These are phyloP conservation scores for Aspergillus transmontanensis DNA, from an alignment of 2,329 filamentous ascomycete species.

Conservation along the genomic window DNA sequence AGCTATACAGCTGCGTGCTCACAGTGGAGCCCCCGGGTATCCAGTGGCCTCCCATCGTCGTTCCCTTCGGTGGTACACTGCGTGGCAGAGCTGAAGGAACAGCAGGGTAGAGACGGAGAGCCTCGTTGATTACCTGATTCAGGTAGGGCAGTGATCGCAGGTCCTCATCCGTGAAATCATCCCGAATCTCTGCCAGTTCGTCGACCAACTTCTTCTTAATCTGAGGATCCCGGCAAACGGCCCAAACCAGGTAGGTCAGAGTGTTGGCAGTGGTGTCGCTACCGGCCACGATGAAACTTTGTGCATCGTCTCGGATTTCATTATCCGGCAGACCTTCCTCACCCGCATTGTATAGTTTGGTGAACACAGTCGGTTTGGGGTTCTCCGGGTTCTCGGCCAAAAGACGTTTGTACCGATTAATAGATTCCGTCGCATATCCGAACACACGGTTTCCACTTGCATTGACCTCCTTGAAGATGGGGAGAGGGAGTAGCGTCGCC, in stretches of 20 bases:
- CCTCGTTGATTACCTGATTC: constrained; percentile 62
- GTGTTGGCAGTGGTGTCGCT: constrained; percentile 56
- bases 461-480: constrained; percentile 23
- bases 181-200: constrained; percentile 23
- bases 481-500: constrained; percentile 25
- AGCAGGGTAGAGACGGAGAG: constrained; percentile 58
- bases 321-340: constrained; percentile 28
- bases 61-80: constrained; percentile 50
- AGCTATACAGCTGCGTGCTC: constrained; percentile 55
- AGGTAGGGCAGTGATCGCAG: constrained; percentile 57
- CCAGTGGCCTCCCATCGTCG: constrained; percentile 41
- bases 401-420: constrained; percentile 27
- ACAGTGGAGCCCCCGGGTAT: constrained; percentile 58
- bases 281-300: constrained; percentile 53
- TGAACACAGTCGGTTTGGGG: constrained; percentile 30
- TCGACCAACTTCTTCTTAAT: constrained; percentile 22
- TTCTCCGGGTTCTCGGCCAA: constrained; percentile 18
- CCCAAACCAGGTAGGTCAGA: constrained; percentile 47
- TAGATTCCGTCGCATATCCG: constrained; percentile 27
- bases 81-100: constrained; percentile 60
- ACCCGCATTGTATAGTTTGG: constrained; percentile 27
- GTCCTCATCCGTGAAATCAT: constrained; percentile 33
- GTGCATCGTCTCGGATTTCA: constrained; percentile 46
- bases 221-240: constrained; percentile 21
- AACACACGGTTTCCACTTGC: constrained; percentile 22